These are phyloP conservation scores for Aureobasidium sp. DNA, from an alignment of 2,329 filamentous ascomycete species.

Conservation along the genomic window DNA sequence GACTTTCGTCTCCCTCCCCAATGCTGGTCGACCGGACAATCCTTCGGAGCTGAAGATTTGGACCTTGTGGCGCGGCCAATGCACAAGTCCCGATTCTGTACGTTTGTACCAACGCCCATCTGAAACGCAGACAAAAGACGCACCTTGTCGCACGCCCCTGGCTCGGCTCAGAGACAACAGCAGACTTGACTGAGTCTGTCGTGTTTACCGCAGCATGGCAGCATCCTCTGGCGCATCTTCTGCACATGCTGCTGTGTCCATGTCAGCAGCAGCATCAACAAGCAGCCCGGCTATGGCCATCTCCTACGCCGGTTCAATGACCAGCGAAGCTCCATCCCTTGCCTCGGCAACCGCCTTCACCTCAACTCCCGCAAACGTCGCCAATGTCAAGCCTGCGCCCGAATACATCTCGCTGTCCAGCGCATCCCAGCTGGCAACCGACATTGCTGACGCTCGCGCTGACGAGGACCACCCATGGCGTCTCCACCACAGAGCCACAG, in stretches of 20 bases:
- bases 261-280: neutral
- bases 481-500: conserved; percentile 69
- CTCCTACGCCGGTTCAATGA: conserved; percentile 26
- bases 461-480: conserved; percentile 69
- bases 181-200: neutral
- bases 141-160: neutral
- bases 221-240: neutral
- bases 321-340: conserved; percentile 29
- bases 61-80: conserved; percentile 14
- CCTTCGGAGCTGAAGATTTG: neutral
- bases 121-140: conserved; percentile 10
- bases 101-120: conserved; percentile 3
- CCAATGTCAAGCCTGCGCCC: conserved; percentile 73
- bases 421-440: conserved; percentile 91
- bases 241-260: neutral
- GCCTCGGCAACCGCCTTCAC: conserved; percentile 28
- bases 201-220: conserved; percentile 9
- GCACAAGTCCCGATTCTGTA: neutral
- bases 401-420: conserved; percentile 90
- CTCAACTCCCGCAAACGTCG: conserved; percentile 26
- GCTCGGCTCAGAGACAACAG: neutral
- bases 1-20: neutral
- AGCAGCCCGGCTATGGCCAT: conserved; percentile 29
- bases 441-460: conserved; percentile 56
- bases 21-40: conserved; percentile 13